Evolutionary conservation across 257 asterid species (phyloP).

Genomic region (Nicotiana tabacum): DNA sequence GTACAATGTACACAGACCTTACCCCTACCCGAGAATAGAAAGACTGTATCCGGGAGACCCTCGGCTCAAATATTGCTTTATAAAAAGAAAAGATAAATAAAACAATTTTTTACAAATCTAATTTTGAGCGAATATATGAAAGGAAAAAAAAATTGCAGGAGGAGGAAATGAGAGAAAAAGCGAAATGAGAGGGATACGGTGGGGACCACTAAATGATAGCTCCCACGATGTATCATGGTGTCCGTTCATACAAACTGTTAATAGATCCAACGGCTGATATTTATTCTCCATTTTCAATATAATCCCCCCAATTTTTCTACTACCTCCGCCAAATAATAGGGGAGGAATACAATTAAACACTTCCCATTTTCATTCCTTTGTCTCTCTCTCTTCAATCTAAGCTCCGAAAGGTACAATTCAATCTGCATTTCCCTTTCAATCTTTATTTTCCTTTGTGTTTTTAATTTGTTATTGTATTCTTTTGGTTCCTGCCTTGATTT

Average conservation of each 20-base stretch:
- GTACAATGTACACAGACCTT: no score
- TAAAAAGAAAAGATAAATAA: neutral
- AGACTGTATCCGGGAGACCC: no score
- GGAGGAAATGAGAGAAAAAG: slow-evolving; percentile 10
- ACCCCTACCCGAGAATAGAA: no score
- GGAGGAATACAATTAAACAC: neutral
- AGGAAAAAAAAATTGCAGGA: no score
- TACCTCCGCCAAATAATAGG: neutral
- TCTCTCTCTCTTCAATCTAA: neutral
- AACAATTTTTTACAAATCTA: neutral
- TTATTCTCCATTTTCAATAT: slow-evolving; percentile 17
- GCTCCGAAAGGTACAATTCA: neutral
- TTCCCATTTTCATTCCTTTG: neutral
- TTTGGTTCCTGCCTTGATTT: neutral
- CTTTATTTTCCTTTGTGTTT: neutral
- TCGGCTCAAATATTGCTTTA: no score
- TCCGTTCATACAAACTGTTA: slow-evolving; percentile 24
- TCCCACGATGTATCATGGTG: slow-evolving; percentile 14
- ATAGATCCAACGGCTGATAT: slow-evolving; percentile 16
- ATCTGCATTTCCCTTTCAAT: neutral
- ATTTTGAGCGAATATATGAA: neutral
- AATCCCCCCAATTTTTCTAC: slow-evolving; percentile 13
- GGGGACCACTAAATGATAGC: slow-evolving; percentile 17
- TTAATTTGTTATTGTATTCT: neutral
- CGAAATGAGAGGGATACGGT: neutral